phyloP scores from a whole-genome alignment of 2,329 filamentous ascomycete genomes.

The Cladosporium sp. region DNA sequence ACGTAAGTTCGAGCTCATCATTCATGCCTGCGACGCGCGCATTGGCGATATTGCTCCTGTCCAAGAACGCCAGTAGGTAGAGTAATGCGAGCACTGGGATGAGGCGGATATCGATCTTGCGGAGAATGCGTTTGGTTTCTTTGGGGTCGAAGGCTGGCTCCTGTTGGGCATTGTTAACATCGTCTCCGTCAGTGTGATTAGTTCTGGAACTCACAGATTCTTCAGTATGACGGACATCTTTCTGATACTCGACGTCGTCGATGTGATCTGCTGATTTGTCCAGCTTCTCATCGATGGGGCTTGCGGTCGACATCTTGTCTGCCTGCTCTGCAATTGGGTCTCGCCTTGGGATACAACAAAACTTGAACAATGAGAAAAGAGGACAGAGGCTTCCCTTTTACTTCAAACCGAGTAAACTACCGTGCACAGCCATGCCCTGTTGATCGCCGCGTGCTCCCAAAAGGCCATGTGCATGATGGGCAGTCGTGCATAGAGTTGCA shows the following conservation, averaged over 20 bases:
- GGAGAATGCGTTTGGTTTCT: conserved; percentile 41
- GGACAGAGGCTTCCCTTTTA: not conserved
- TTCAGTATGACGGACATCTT: not conserved
- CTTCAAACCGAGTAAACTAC: not conserved
- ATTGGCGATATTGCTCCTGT: conserved; percentile 30
- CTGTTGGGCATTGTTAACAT: not conserved
- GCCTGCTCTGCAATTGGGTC: not conserved
- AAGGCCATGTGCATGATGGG: conserved; percentile 1
- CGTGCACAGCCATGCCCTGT: not conserved
- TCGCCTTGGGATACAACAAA: not conserved
- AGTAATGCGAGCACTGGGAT: conserved; percentile 43
- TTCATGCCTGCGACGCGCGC: conserved; percentile 36
- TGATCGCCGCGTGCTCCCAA: not conserved
- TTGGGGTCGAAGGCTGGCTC: conserved; percentile 9
- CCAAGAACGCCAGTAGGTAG: conserved; percentile 40
- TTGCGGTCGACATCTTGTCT: not conserved
- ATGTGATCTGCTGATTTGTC: conserved; percentile 5
- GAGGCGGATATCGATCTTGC: conserved; percentile 46
- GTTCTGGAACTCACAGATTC: too few relatives aligned
- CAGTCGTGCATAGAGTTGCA: not conserved
- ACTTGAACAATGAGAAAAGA: not conserved
- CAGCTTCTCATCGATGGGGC: conserved; percentile 2
- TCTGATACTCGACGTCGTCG: conserved; percentile 3
- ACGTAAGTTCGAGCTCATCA: conserved; percentile 12
- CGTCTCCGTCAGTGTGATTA: too few relatives aligned